Evolutionary conservation across 1,139 yeast species (phyloP).

Genomic region (Yamadazyma taylorii): DNA sequence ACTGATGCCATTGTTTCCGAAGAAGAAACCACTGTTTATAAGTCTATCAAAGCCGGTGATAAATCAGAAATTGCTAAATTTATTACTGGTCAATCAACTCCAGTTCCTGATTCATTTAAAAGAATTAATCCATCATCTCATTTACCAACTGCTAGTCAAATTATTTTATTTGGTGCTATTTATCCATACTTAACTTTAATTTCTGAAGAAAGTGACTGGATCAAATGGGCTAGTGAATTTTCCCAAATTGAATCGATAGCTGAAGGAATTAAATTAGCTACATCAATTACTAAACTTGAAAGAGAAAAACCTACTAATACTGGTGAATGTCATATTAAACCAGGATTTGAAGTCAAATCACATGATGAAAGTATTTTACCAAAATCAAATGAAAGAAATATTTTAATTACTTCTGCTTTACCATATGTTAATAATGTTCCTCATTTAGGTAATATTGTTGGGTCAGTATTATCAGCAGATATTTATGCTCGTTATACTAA

Average conservation of each 20-base stretch:
- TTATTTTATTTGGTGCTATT: slow-evolving; percentile 45
- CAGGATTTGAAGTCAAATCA: slow-evolving; percentile 40
- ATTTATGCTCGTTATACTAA: slow-evolving; percentile 89
- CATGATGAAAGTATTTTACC: slow-evolving; percentile 48
- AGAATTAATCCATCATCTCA: no score
- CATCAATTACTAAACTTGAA: slow-evolving; percentile 41
- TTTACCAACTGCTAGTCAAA: slow-evolving; percentile 38
- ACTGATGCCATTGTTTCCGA: slow-evolving; percentile 21
- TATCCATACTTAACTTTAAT: slow-evolving; percentile 33
- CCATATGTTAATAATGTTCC: slow-evolving; percentile 99
- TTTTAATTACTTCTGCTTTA: slow-evolving; percentile 89
- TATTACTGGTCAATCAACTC: slow-evolving; percentile 13
- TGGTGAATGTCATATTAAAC: slow-evolving; percentile 51
- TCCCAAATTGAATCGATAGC: slow-evolving; percentile 34
- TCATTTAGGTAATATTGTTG: slow-evolving; percentile 94
- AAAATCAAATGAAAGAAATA: slow-evolving; percentile 68
- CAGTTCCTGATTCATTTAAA: slow-evolving; percentile 18
- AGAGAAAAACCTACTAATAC: slow-evolving; percentile 54
- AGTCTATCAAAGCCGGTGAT: slow-evolving; percentile 31
- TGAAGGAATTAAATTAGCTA: slow-evolving; percentile 39
- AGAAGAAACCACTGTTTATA: slow-evolving; percentile 36
- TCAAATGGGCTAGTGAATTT: slow-evolving; percentile 47
- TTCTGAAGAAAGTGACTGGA: slow-evolving; percentile 13
- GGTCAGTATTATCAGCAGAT: slow-evolving; percentile 93
- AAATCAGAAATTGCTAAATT: slow-evolving; percentile 22